Evolutionary conservation across 139 green algal species (phyloP).

Genomic region (Chlamydomonas eustigma): DNA sequence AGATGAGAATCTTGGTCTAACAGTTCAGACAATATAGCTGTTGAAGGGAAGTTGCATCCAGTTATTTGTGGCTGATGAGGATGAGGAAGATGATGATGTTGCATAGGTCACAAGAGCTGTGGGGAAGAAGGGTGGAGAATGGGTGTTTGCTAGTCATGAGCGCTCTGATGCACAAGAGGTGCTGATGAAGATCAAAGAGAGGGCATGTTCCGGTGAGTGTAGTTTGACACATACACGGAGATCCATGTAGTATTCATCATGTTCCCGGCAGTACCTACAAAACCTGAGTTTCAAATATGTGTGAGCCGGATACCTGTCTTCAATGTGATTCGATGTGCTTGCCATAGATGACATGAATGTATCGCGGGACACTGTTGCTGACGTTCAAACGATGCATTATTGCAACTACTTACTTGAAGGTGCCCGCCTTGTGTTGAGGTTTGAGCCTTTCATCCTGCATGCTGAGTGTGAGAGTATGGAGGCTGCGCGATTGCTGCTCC

Average conservation of each 20-base stretch:
- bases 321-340: too few species aligned
- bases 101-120: constrained; percentile 17
- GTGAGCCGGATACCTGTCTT: too few species aligned
- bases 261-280: too few species aligned
- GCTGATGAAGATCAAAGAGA: constrained; percentile 18
- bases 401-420: too few species aligned
- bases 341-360: too few species aligned
- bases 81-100: too few species aligned
- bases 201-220: not conserved
- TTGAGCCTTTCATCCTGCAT: constrained; percentile 79
- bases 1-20: not conserved
- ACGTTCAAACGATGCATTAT: too few species aligned
- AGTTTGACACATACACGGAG: too few species aligned
- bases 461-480: constrained; percentile 48
- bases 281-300: too few species aligned
- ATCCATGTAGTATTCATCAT: too few species aligned
- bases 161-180: constrained; percentile 35
- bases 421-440: constrained; percentile 52
- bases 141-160: constrained; percentile 64
- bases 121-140: constrained; percentile 62
- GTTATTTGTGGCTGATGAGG: too few species aligned
- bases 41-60: not conserved
- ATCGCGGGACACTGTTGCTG: too few species aligned
- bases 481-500: constrained; percentile 41
- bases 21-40: not conserved